These are phyloP conservation scores for Septoria petroselini DNA, from an alignment of 2,329 filamentous ascomycete genomes.

Conservation along the genomic window DNA sequence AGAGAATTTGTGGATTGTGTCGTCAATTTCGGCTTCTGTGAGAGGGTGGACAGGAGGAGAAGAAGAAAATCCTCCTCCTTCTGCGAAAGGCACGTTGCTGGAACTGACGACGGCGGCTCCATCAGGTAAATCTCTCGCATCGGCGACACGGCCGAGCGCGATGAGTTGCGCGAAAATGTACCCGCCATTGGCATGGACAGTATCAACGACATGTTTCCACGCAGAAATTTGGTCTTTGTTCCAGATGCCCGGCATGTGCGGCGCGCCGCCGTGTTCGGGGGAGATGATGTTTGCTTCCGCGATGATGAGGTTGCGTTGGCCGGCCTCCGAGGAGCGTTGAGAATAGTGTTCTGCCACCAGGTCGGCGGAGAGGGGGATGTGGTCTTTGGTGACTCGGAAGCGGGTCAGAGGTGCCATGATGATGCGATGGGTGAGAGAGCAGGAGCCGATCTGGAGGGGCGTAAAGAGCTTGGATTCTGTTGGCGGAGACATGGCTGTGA, in stretches of 20 bases:
- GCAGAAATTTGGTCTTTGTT: slow-evolving; percentile 45
- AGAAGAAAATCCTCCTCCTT: background rate
- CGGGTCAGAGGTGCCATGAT: slow-evolving; percentile 11
- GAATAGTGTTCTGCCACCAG: slow-evolving; percentile 35
- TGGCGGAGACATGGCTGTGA: slow-evolving; percentile 7
- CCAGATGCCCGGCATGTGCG: slow-evolving; percentile 32
- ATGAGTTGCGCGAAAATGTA: slow-evolving; percentile 48
- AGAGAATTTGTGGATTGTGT: slow-evolving; percentile 39
- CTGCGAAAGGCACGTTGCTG: background rate
- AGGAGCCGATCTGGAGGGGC: slow-evolving; percentile 2
- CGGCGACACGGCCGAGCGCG: slow-evolving; percentile 50
- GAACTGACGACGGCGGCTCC: background rate
- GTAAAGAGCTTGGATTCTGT: slow-evolving; percentile 2
- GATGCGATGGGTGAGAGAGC: slow-evolving; percentile 2
- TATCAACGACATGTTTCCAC: slow-evolving; percentile 53
- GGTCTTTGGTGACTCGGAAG: background rate
- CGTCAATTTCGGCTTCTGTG: slow-evolving; percentile 41
- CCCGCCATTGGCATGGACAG: slow-evolving; percentile 51
- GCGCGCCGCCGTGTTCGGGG: slow-evolving; percentile 30
- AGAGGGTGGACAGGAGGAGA: slow-evolving; percentile 30
- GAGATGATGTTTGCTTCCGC: slow-evolving; percentile 40
- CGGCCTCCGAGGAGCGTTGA: slow-evolving; percentile 35
- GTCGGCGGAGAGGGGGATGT: slow-evolving; percentile 1
- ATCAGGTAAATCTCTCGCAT: slow-evolving; percentile 11
- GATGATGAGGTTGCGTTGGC: slow-evolving; percentile 34